These are phyloP conservation scores for Mesembryanthemum crystallinum DNA, from an alignment of 148 eudicot genomes.

Conservation along the genomic window DNA sequence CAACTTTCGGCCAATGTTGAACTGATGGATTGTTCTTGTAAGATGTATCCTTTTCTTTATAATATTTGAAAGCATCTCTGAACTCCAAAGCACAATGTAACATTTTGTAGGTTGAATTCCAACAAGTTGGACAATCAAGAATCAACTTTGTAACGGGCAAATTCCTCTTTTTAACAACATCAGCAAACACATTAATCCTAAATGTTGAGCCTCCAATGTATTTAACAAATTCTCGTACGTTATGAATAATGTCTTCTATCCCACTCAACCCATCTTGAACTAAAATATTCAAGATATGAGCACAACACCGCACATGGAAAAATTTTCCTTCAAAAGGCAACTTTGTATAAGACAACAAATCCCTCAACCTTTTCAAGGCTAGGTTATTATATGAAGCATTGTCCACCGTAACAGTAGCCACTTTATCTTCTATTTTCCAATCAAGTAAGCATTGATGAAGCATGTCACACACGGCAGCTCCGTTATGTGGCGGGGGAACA, in stretches of 20 bases:
- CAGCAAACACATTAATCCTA: background rate
- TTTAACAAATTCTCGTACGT: conserved; percentile 17
- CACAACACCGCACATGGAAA: conserved; percentile 25
- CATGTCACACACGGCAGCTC: no score
- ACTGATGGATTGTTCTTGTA: background rate
- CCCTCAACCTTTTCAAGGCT: no score
- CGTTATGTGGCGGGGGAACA: no score
- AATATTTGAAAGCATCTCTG: background rate
- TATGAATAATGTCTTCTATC: background rate
- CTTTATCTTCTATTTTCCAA: no score
- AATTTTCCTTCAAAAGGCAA: conserved; percentile 13
- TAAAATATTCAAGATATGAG: conserved; percentile 22
- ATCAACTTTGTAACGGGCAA: conserved; percentile 10
- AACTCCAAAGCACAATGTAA: background rate
- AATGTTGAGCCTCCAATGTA: conserved; percentile 7
- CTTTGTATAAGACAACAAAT: no score
- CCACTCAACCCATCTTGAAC: conserved; percentile 11
- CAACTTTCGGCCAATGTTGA: background rate
- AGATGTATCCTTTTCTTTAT: background rate
- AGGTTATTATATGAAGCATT: no score
- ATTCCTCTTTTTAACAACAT: background rate
- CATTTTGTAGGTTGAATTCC: no score
- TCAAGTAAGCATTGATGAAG: no score
- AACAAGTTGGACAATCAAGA: conserved; percentile 7
- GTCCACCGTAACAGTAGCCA: no score